Percentiles rank a stretch among this genome's conserved stretches.
Evolutionary conservation across 352 stramenopile genomes (phyloP).

Genomic region (Pythium vanterpoolii): DNA sequence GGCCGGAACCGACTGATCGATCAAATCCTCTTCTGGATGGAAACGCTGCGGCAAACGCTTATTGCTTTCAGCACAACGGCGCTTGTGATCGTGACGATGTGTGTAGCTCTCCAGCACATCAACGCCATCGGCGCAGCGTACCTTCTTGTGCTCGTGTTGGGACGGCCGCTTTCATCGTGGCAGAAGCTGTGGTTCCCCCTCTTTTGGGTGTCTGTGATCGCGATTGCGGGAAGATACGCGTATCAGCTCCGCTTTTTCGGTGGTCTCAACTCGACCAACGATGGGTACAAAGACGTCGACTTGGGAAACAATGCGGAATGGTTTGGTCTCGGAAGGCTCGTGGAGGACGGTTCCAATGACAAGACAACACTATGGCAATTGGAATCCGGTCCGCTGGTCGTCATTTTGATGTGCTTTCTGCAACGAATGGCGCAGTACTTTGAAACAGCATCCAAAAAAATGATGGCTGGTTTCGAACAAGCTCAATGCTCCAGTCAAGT

Average conservation of each 20-base stretch:
- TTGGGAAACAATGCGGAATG: constrained; percentile 17
- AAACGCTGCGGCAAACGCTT: constrained; percentile 57
- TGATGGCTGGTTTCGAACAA: neutral
- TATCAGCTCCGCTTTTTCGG: constrained; percentile 42
- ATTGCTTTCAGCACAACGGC: constrained; percentile 70
- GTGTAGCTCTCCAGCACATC: constrained; percentile 53
- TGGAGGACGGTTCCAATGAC: constrained; percentile 24
- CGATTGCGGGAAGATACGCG: constrained; percentile 55
- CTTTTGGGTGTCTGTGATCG: constrained; percentile 69
- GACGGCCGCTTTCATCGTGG: constrained; percentile 56
- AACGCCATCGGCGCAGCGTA: constrained; percentile 67
- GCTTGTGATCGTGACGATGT: constrained; percentile 70
- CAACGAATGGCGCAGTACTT: constrained; percentile 73
- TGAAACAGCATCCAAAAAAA: constrained; percentile 24
- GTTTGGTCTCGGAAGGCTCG: constrained; percentile 46
- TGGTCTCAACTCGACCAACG: constrained; percentile 9
- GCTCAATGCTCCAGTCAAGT: constrained; percentile 9
- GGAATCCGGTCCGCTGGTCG: constrained; percentile 48
- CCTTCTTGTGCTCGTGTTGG: constrained; percentile 54
- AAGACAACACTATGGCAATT: constrained; percentile 46
- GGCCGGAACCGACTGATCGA: constrained; percentile 53
- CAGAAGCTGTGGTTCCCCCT: constrained; percentile 73
- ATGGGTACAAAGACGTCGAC: constrained; percentile 8
- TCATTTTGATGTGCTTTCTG: constrained; percentile 74
- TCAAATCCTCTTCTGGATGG: constrained; percentile 47